phyloP scores from a whole-genome alignment of 352 stramenopile genomes.

The Phytopythium montanum region DNA sequence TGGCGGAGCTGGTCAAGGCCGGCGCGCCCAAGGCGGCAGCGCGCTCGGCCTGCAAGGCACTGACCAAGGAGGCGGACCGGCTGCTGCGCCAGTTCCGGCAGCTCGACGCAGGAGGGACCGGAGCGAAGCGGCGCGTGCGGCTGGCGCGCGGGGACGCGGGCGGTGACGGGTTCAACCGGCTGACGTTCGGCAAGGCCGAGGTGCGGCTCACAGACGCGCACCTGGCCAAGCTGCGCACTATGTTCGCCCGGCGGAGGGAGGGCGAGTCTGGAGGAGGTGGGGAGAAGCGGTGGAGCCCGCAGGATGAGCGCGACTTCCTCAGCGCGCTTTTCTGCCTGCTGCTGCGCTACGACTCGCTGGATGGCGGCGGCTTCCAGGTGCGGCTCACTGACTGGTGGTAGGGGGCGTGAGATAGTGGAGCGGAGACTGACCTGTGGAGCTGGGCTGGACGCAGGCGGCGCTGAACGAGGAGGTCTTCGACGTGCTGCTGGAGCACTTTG shows the following conservation, averaged over 20 bases:
- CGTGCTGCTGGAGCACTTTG: conserved; percentile 87
- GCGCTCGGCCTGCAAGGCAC: conserved; percentile 61
- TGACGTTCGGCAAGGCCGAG: conserved; percentile 61
- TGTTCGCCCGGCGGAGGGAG: conserved; percentile 51
- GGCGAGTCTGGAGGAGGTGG: conserved; percentile 13
- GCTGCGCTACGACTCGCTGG: conserved; percentile 91
- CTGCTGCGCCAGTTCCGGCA: conserved; percentile 50
- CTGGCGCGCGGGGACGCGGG: conserved; percentile 18
- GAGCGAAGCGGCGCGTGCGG: conserved; percentile 41
- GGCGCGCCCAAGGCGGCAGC: conserved; percentile 57
- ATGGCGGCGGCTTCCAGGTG: conserved; percentile 92
- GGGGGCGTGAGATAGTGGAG: no score
- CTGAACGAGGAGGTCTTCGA: conserved; percentile 93
- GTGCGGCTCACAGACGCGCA: conserved; percentile 84
- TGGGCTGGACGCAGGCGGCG: conserved; percentile 33
- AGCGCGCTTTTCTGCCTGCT: conserved; percentile 86
- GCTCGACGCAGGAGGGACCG: conserved; percentile 31
- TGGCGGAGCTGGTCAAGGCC: conserved; percentile 70
- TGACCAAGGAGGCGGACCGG: conserved; percentile 48
- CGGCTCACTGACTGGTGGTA: no score
- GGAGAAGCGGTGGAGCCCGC: conserved; percentile 6
- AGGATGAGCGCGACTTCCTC: conserved; percentile 48
- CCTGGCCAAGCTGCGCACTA: conserved; percentile 79
- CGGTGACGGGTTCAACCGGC: conserved; percentile 35
- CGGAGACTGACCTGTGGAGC: background rate